Evolutionary conservation across 129 eudicot genomes (phyloP).

Genomic region (Pittosporum tobira): DNA sequence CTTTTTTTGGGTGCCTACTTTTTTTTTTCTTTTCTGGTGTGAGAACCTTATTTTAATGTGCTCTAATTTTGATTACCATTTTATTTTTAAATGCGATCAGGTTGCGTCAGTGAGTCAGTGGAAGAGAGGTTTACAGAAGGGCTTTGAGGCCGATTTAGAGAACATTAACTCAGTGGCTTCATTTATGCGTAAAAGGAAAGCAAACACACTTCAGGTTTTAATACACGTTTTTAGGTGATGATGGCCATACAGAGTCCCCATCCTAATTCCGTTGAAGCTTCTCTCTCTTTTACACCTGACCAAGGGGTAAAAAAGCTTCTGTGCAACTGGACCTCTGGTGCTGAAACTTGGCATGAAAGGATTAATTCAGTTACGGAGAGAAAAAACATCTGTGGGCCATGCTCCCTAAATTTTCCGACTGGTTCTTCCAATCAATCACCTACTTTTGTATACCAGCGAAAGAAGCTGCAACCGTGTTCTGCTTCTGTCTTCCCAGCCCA

Average conservation of each 20-base stretch:
- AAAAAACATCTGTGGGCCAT: conserved; percentile 11
- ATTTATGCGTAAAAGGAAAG: not conserved
- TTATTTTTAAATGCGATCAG: not conserved
- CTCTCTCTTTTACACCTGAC: conserved; percentile 18
- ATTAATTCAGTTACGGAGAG: too few species aligned
- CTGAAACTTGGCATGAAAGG: not conserved
- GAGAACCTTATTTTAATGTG: too few species aligned
- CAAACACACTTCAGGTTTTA: not conserved
- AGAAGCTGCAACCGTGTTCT: conserved; percentile 22
- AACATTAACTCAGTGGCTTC: not conserved
- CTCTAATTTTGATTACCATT: not conserved
- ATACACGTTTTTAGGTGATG: conserved; percentile 12
- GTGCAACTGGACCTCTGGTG: conserved; percentile 15
- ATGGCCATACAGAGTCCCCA: conserved; percentile 35
- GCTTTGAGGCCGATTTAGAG: not conserved
- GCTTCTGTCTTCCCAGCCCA: conserved; percentile 13
- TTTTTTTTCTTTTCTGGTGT: too few species aligned
- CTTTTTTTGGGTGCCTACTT: not conserved
- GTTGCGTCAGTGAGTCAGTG: not conserved
- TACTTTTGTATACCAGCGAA: conserved; percentile 39
- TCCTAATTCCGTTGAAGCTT: conserved; percentile 25
- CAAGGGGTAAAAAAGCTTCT: conserved; percentile 23
- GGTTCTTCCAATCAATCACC: conserved; percentile 39
- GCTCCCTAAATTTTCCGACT: conserved; percentile 23
- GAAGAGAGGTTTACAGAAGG: not conserved